phyloP scores from a whole-genome alignment of 139 green algal genomes.

The Coelastrella sp. region DNA sequence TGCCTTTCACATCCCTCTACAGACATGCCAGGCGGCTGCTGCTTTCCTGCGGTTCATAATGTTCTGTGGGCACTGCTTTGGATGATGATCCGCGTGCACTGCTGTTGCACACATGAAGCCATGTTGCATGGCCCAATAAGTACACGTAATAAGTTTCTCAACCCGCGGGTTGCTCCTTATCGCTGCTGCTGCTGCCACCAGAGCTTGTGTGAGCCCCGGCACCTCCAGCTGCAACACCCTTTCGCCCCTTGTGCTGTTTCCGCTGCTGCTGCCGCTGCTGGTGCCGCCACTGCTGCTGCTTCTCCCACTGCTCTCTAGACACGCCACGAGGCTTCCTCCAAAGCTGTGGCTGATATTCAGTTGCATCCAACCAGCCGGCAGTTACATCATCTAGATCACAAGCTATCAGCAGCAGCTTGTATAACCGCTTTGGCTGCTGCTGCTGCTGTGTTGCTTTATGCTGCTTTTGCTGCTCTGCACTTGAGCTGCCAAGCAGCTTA shows the following conservation, averaged over 20 bases:
- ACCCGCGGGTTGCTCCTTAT: too few relatives aligned
- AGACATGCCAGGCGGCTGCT: too few relatives aligned
- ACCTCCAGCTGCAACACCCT: neutral
- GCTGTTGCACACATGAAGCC: too few relatives aligned
- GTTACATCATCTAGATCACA: slow-evolving; percentile 5
- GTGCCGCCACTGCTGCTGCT: neutral
- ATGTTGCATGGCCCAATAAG: too few relatives aligned
- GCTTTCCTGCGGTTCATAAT: too few relatives aligned
- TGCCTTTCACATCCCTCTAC: too few relatives aligned
- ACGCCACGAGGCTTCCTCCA: neutral
- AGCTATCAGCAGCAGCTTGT: slow-evolving; percentile 27
- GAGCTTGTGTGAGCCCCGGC: neutral
- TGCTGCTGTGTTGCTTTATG: neutral
- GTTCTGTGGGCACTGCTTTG: too few relatives aligned
- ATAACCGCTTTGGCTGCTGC: neutral
- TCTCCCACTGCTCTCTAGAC: neutral
- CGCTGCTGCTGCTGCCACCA: neutral
- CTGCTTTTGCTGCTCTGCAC: slow-evolving; percentile 3
- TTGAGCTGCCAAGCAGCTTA: neutral
- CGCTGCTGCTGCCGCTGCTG: neutral
- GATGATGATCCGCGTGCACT: too few relatives aligned
- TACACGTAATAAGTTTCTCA: too few relatives aligned
- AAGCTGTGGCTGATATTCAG: neutral
- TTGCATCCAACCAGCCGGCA: neutral
- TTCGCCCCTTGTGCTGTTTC: neutral